Conservation (phyloP, 495 filamentous ascomycete species). For the Xylaria bambusicola region DNA sequence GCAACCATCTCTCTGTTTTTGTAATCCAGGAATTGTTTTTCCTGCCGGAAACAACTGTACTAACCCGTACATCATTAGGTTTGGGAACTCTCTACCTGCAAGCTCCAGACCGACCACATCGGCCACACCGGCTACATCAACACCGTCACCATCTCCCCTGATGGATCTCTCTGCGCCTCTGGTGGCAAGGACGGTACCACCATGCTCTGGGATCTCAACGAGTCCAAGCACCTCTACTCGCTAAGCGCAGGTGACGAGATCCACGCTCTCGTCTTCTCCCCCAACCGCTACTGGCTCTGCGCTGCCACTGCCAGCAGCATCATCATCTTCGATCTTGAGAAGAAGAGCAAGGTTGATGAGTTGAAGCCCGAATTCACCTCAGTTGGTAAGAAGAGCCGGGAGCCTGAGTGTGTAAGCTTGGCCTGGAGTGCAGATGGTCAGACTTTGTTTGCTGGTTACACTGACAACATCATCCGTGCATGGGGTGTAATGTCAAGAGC, state of each 20-base stretch:
- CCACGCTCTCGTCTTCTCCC: conserved; percentile 99
- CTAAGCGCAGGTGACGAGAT: conserved; percentile 99
- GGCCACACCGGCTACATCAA: conserved; percentile 99
- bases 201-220: conserved; percentile 99
- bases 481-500: conserved; percentile 93
- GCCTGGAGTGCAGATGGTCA: conserved; percentile 98
- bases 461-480: conserved; percentile 98
- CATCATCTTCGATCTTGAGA: conserved; percentile 99
- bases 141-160: conserved; percentile 99
- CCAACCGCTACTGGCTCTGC: conserved; percentile 99
- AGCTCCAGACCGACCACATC: conserved; percentile 99
- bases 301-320: conserved; percentile 94
- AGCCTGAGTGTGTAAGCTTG: conserved; percentile 96
- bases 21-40: conserved; percentile 18
- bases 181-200: conserved; percentile 99
- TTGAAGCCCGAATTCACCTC: conserved; percentile 97
- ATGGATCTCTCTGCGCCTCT: conserved; percentile 98
- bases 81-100: conserved; percentile 99
- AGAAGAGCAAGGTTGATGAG: conserved; percentile 99
- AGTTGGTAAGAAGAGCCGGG: conserved; percentile 97
- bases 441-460: conserved; percentile 99
- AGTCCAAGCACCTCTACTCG: conserved; percentile 99
- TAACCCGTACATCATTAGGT: conserved; percentile 59
- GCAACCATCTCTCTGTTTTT: conserved; percentile 22
- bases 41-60: not conserved